Conservation (phyloP, 305 asterid species). For the Solanum hybrid region DNA sequence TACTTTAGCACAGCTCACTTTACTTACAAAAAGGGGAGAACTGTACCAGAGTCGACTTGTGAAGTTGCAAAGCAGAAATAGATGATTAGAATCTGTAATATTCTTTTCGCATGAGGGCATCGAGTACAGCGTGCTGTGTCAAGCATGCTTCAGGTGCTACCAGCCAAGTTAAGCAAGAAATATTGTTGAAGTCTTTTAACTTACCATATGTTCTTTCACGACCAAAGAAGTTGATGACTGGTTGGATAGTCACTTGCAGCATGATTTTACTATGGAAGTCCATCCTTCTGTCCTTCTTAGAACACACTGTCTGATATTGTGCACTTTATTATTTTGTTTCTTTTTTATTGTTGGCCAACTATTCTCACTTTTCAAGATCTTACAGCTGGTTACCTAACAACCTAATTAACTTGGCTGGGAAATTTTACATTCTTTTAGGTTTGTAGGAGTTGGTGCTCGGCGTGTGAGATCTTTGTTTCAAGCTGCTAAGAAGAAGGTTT, state of each 20-base stretch:
- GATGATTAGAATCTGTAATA: background rate
- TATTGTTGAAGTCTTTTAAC: background rate
- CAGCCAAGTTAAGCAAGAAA: background rate
- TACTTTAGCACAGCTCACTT: background rate
- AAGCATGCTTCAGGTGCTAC: background rate
- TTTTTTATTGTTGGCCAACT: background rate
- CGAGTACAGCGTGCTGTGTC: background rate
- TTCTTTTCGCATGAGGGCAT: background rate
- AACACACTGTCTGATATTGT: background rate
- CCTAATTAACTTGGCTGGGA: background rate
- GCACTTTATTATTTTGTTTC: background rate
- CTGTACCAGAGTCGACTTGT: background rate
- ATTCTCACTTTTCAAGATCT: background rate
- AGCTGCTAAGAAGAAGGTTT: slow-evolving; percentile 96
- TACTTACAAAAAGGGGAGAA: background rate
- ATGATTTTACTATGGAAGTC: background rate
- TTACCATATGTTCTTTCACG: background rate
- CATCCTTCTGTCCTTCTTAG: background rate
- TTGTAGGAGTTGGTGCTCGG: slow-evolving; percentile 99
- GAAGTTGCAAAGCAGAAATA: background rate
- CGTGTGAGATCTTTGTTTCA: slow-evolving; percentile 93
- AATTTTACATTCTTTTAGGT: slow-evolving; percentile 37
- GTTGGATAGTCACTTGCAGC: background rate
- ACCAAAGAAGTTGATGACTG: background rate
- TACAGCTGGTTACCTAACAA: background rate